Evolutionary conservation across 352 stramenopile species (phyloP).

Genomic region (Detonula confervacea): DNA sequence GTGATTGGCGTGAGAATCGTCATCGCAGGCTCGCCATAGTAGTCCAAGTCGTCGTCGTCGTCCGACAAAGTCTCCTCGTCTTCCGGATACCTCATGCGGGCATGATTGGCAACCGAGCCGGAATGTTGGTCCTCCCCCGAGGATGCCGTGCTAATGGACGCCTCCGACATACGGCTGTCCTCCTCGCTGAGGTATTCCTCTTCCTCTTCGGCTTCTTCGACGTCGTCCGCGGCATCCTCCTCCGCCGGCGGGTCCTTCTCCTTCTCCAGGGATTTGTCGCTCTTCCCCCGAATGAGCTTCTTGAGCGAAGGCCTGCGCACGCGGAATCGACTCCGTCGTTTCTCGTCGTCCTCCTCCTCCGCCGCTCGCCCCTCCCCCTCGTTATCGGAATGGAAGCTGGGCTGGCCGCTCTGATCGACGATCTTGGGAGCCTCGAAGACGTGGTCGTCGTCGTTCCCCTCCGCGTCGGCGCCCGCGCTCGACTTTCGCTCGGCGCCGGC

Average conservation of each 20-base stretch:
- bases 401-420: conserved; percentile 1
- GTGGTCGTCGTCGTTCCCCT: conserved; percentile 7
- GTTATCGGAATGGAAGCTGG: too few species aligned
- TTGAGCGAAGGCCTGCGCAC: neutral
- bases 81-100: neutral
- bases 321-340: neutral
- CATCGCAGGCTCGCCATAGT: conserved; percentile 18
- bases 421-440: conserved; percentile 34
- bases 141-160: conserved; percentile 7
- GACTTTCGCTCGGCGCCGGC: neutral
- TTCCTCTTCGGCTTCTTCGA: too few species aligned
- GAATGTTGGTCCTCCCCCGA: conserved; percentile 1
- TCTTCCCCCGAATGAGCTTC: neutral
- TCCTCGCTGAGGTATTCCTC: neutral
- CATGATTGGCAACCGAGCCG: neutral
- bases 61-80: neutral
- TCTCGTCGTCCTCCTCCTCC: neutral
- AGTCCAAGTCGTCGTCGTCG: conserved; percentile 4
- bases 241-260: neutral
- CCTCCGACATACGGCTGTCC: neutral
- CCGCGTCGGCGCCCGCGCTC: neutral
- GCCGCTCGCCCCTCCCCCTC: too few species aligned
- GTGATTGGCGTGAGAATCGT: conserved; percentile 36
- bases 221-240: too few species aligned
- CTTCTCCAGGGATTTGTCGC: neutral